phyloP scores from a whole-genome alignment of 371 early-diverging fungal species.

The Mortierella sp. region DNA sequence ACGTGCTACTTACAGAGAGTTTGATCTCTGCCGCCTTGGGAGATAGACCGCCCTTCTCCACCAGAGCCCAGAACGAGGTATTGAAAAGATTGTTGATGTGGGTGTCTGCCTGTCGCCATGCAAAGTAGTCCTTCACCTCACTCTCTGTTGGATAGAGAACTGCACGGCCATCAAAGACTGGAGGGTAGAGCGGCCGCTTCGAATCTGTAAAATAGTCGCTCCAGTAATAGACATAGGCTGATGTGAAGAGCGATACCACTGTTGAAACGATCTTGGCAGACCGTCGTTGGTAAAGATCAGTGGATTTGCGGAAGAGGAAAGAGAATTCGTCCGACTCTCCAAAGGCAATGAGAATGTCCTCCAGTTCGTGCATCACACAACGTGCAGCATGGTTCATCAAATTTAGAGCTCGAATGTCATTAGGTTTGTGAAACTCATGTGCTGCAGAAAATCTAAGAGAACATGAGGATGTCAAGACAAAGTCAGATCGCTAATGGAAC shows the following conservation, averaged over 20 bases:
- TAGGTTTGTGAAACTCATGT: conserved; percentile 92
- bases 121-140: conserved; percentile 89
- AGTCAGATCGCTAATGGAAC: background rate
- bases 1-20: conserved; percentile 62
- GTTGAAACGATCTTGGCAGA: conserved; percentile 88
- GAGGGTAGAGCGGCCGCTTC: conserved; percentile 70
- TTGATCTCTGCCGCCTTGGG: conserved; percentile 75
- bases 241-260: conserved; percentile 86
- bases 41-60: conserved; percentile 69
- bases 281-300: conserved; percentile 83
- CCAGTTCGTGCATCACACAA: conserved; percentile 79
- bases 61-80: conserved; percentile 94
- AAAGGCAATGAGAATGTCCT: conserved; percentile 89
- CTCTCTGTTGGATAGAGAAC: conserved; percentile 88
- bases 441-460: conserved; percentile 76
- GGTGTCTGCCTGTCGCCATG: conserved; percentile 96
- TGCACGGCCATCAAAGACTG: conserved; percentile 92
- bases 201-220: conserved; percentile 71
- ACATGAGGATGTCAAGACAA: background rate
- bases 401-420: conserved; percentile 85
- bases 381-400: conserved; percentile 89
- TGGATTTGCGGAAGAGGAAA: conserved; percentile 54
- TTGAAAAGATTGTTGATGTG: conserved; percentile 94
- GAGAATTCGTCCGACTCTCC: conserved; percentile 96
- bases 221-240: conserved; percentile 90